Percentiles rank a stretch among this genome's conserved stretches.
Conservation (phyloP, 1,139 yeast species). For the Magnusiomyces clavatus region DNA sequence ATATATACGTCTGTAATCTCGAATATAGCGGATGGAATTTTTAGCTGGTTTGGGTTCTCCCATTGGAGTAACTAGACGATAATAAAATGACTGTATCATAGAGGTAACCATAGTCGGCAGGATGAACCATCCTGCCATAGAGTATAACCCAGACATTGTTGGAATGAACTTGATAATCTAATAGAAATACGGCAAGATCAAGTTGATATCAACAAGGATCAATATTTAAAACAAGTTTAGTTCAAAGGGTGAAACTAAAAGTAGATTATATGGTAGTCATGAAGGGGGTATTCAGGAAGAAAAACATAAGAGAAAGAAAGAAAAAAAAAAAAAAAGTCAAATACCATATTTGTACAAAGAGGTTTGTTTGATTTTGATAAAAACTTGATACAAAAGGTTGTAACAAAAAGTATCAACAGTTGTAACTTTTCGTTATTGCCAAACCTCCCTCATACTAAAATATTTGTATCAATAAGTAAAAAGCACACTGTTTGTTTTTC, state of each 20-base stretch:
- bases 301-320: neutral
- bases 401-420: too few relatives aligned
- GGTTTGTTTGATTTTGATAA: too few relatives aligned
- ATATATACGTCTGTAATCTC: constrained; percentile 9
- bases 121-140: constrained; percentile 23
- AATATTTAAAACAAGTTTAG: neutral
- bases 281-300: neutral
- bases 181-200: too few relatives aligned
- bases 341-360: too few relatives aligned
- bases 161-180: neutral
- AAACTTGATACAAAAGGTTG: too few relatives aligned
- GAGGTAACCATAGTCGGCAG: constrained; percentile 19
- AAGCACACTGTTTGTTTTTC: too few relatives aligned
- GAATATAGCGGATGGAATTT: constrained; percentile 10
- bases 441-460: too few relatives aligned
- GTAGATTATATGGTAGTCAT: neutral
- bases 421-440: too few relatives aligned
- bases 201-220: neutral
- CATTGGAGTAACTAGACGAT: constrained; percentile 13
- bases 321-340: neutral
- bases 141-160: constrained; percentile 1
- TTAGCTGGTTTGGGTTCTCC: constrained; percentile 14
- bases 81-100: constrained; percentile 15
- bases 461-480: too few relatives aligned
- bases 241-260: neutral